Base-by-base conservation (phyloP, 2,329 filamentous ascomycete genomes). In the Juglanconis oblonga region DNA sequence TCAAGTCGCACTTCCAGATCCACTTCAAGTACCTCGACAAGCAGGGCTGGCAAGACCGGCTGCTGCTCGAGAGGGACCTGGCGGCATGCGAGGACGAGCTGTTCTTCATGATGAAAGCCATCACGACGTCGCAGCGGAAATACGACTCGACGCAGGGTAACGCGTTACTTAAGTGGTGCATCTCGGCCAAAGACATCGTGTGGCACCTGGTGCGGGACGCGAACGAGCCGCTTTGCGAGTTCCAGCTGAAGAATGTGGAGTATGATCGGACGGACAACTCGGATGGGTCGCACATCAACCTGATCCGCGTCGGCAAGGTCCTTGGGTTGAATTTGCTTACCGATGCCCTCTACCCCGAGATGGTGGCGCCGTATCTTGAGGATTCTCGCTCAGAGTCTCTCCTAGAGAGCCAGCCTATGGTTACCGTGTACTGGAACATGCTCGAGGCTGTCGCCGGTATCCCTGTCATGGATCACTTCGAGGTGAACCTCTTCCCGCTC, bases 41-140 rank as follows among this genome's bases (percentile, higher is more conserved):
- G 68, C 87, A 90, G 69, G 93, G 93, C 13, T 98, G 94, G 93
- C 87, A 95, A 70, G 94, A 98, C 71, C 86, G 92, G 38, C 81
- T 97, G 61, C 78, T 88, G n/a, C 82, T 99, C 48, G 95, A 99
- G 71, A 88, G 90, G 55, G 95, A 99, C 71, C 79, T 99, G 54
- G 86, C 91, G 9, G 87, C 87, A 24, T 97, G 92, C 69, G 95
- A 98, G 72, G 95, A 99, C 69, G 96, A 99, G 73, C 77, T 99
- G 8, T 99, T 99, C 81, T 99, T 99, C 77, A 90, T 99, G 80
- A 98, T 99, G 95, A 98, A 99, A 70, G 96, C 95, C 44, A 99
- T 99, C 71, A 99, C 95, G 1, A 96, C 92, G 3, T 96, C 94
- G 5, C 95, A 99, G 74, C 84, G 92, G 62, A 95, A 93, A 71